Percentiles rank a stretch among this genome's conserved stretches.
These are phyloP conservation scores for Hypomyces rosellus DNA, from an alignment of 2,329 filamentous ascomycete genomes.

Conservation along the genomic window DNA sequence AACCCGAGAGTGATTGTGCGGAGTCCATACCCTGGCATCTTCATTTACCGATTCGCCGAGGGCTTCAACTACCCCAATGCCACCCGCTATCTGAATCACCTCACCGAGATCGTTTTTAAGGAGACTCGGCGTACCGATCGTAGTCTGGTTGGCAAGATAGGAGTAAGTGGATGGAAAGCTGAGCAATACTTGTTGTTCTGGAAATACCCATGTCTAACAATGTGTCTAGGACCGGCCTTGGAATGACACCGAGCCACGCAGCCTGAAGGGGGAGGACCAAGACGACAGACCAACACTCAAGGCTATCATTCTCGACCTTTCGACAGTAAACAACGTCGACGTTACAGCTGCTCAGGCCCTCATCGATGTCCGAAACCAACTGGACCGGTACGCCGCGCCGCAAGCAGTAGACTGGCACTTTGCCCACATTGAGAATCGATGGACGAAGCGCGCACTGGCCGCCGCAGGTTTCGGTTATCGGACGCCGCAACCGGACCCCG, in stretches of 20 bases:
- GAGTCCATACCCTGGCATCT: slow-evolving; percentile 47
- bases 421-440: slow-evolving; percentile 46
- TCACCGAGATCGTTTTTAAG: slow-evolving; percentile 40
- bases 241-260: slow-evolving; percentile 45
- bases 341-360: slow-evolving; percentile 49
- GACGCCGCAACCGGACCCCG: slow-evolving; percentile 21
- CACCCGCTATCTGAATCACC: slow-evolving; percentile 43
- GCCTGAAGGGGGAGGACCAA: slow-evolving; percentile 24
- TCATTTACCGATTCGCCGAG: slow-evolving; percentile 49
- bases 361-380: slow-evolving; percentile 47
- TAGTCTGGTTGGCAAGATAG: slow-evolving; percentile 38
- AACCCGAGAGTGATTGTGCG: slow-evolving; percentile 41
- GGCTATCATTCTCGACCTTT: slow-evolving; percentile 51
- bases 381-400: slow-evolving; percentile 44
- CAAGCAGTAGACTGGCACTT: slow-evolving; percentile 45
- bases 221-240: slow-evolving; percentile 43
- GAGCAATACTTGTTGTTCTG: neutral
- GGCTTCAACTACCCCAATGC: slow-evolving; percentile 53
- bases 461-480: slow-evolving; percentile 47
- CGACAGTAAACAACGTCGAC: slow-evolving; percentile 49
- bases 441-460: slow-evolving; percentile 50
- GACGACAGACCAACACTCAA: slow-evolving; percentile 43
- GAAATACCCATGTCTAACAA: slow-evolving; percentile 12
- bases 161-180: slow-evolving; percentile 28
- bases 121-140: slow-evolving; percentile 40